These are phyloP conservation scores for Ustulina deusta DNA, from an alignment of 2,329 filamentous ascomycete genomes.

Conservation along the genomic window DNA sequence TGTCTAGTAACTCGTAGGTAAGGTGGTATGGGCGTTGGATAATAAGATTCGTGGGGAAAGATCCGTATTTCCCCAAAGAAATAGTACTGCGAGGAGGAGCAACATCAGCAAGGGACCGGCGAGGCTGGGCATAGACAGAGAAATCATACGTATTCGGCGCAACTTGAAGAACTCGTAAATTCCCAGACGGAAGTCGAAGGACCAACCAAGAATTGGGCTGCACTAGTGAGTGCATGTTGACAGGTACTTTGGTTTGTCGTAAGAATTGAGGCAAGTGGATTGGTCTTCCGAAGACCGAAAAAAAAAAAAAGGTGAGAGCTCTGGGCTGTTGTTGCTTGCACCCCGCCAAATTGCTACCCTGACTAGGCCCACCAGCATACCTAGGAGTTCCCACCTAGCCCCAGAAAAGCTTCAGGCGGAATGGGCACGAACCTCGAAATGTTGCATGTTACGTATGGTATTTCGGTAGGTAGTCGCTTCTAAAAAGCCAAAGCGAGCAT, in stretches of 20 bases:
- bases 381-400: neutral
- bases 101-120: constrained; percentile 25
- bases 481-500: too few species aligned
- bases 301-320: constrained; percentile 28
- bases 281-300: neutral
- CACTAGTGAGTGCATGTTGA: constrained; percentile 58
- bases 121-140: neutral
- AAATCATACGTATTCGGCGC: constrained; percentile 69
- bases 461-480: too few species aligned
- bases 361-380: neutral
- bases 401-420: neutral
- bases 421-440: too few species aligned
- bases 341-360: constrained; percentile 23
- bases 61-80: constrained; percentile 91
- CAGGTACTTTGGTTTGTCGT: constrained; percentile 4
- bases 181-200: constrained; percentile 70
- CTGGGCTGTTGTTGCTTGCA: constrained; percentile 13
- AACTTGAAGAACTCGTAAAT: constrained; percentile 68
- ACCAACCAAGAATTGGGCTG: constrained; percentile 71
- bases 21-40: constrained; percentile 91
- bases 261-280: constrained; percentile 7
- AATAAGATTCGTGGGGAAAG: constrained; percentile 88
- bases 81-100: constrained; percentile 71
- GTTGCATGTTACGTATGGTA: too few species aligned
- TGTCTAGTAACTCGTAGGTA: constrained; percentile 89